Evolutionary conservation across 2,329 filamentous ascomycete species (phyloP), one percentile per base, ranked within the genome.

Genomic region (Coccinonectria pachysandricola): DNA sequence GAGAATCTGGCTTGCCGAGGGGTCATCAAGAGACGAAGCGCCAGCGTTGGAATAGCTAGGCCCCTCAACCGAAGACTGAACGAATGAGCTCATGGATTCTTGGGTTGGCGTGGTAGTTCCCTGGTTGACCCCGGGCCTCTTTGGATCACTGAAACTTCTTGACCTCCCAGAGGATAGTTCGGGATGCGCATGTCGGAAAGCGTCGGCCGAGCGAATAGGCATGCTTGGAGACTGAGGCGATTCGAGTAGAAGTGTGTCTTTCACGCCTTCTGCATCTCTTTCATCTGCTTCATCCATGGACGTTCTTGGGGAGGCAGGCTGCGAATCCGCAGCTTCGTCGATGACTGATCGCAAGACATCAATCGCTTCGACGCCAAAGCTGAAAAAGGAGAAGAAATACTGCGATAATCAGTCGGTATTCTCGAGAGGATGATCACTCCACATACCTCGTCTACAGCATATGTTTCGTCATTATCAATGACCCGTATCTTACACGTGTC

Each of bases 381-480:
- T 80, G 52, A 95, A 94, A 56, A 96, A 96, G 0, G 87, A 91
- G 53, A 98, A 96, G 52, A 92, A 96, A 52, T 96, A 95, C 75
- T 87, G 8, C 22, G 7, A n/a, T 3, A 6, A 23, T 39, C 18
- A 42, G 36, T 18, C 5, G 18, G 4, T 10, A 6, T 8, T 12
- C 15, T 12, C 2, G 9, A 14, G 13, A 7, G 2, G n/a, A 28
- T 2, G 4, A 10, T n/a, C 13, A n/a, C 5, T 3, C 4, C 32
- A 49, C 59, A 37, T 60, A 84, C 82, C 66, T 98, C 91, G 45
- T 98, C 91, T 37, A 96, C 83, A 3, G 87, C 87, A 56, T 82
- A 96, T 0, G 85, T 92, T 54, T 95, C 88, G 38, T 91, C 84
- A 38, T 86, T 92, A 48, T 95, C 87, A 30, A 96, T 77, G 21